A percentile compares a stretch with the other conserved stretches of the same genome.
These are phyloP conservation scores for Solanum tarijense DNA, from an alignment of 257 asterid genomes.

Conservation along the genomic window DNA sequence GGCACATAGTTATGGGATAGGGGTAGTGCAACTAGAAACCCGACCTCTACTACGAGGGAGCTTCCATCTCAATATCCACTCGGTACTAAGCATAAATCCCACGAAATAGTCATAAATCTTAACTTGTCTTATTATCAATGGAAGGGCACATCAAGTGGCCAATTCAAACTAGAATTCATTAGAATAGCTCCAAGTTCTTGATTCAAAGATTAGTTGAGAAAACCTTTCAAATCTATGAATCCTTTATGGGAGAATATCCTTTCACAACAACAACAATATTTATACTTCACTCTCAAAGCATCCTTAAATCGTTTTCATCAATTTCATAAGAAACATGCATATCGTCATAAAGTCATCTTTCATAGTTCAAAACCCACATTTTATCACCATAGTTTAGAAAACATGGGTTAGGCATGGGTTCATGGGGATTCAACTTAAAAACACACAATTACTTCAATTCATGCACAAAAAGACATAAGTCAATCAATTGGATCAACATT, in stretches of 20 bases:
- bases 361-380: not conserved
- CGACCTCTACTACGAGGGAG: not conserved
- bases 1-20: not conserved
- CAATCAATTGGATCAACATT: not conserved
- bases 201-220: not conserved
- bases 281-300: not conserved
- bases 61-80: not conserved
- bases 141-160: not conserved
- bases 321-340: not conserved
- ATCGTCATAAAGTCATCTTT: not conserved
- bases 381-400: not conserved
- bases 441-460: not conserved
- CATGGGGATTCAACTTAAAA: not conserved
- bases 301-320: not conserved
- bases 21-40: not conserved
- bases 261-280: too few relatives aligned
- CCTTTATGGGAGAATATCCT: not conserved
- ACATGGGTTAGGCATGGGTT: not conserved
- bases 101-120: not conserved
- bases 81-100: not conserved
- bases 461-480: not conserved
- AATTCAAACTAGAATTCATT: too few relatives aligned
- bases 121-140: too few relatives aligned
- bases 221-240: not conserved
- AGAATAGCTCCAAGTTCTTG: too few relatives aligned